Evolutionary conservation across 2,329 filamentous ascomycete species (phyloP), one percentile per base, ranked within the genome.

Genomic region (Diatrype stigma): DNA sequence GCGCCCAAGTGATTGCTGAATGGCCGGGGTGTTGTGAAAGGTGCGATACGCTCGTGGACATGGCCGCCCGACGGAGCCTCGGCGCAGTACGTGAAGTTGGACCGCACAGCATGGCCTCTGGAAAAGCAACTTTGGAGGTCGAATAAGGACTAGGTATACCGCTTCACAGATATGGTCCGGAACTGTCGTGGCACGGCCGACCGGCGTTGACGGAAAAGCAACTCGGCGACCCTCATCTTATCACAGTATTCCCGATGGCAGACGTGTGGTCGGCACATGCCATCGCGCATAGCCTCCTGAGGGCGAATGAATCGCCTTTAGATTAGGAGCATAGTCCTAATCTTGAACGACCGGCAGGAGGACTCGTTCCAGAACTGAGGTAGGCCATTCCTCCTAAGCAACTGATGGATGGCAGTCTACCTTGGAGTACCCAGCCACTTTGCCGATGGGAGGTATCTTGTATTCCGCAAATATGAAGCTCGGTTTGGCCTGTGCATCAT

Each of bases 121-220:
- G 66, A 68, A 11, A 69, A 70, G 56, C 40, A 60, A 40, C 61
- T 74, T 6, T 73, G 67, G 54, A 68, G 64, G 53, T 74, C 65
- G 64, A 67, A 73, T 40, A 34, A 40, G 6, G 66, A 71, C 4
- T 74, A 66, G 66, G 72, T 73, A 5, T 73, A 73, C 52, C 66
- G 69, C 19, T 71, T 71, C 62, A 72, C 65, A 42, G 71, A 74
- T 48, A 69, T 74, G 3, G 73, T 58, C 71, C 72, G 1, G 58
- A 65, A 42, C 54, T 69, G 26, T 30, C 26, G 26, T 10, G 5
- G 26, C 26, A 30, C 6, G 26, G 26, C 10, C 26, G 26, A 30
- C 26, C 46, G 21, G 68, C 62, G 11, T 64, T 68, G 12, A 73
- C 71, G 0, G 59, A 69, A 50, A 73, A 72, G 51, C 67, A 72